Evolutionary conservation across 73 alveolate genomes (phyloP).

Genomic region (Blepharisma stoltei): DNA sequence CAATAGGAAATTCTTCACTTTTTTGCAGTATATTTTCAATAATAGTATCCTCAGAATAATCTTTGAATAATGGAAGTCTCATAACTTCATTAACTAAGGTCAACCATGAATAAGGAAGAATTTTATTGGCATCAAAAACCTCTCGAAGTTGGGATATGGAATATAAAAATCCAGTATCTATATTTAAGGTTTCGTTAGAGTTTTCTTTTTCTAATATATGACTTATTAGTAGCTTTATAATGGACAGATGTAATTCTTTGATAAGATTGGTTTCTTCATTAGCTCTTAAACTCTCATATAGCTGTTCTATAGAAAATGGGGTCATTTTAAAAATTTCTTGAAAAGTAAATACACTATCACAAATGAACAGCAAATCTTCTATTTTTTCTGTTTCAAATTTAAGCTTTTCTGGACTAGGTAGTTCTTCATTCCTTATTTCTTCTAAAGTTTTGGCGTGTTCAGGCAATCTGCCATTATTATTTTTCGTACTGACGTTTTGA

Average conservation of each 20-base stretch:
- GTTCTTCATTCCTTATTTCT: too few species aligned
- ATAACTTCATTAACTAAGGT: not conserved
- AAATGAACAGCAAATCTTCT: too few species aligned
- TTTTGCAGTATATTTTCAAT: not conserved
- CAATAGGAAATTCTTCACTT: not conserved
- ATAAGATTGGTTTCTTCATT: not conserved
- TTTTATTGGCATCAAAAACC: not conserved
- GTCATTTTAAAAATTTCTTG: not conserved
- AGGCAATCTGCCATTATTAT: too few species aligned
- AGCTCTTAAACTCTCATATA: not conserved
- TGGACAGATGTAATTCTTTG: not conserved
- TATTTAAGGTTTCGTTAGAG: not conserved
- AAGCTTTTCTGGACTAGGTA: too few species aligned
- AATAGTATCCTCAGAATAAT: not conserved
- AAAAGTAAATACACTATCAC: not conserved
- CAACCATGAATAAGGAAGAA: not conserved
- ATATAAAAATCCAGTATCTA: not conserved
- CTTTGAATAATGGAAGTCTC: not conserved
- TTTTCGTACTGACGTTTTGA: too few species aligned
- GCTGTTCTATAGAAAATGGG: not conserved
- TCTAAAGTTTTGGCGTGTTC: too few species aligned
- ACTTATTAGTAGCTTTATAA: not conserved
- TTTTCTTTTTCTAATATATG: not conserved
- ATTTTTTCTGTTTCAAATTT: too few species aligned
- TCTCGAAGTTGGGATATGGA: not conserved